Base-by-base conservation (phyloP, 169 alveolate species). In the Cryptosporidium parvum region DNA sequence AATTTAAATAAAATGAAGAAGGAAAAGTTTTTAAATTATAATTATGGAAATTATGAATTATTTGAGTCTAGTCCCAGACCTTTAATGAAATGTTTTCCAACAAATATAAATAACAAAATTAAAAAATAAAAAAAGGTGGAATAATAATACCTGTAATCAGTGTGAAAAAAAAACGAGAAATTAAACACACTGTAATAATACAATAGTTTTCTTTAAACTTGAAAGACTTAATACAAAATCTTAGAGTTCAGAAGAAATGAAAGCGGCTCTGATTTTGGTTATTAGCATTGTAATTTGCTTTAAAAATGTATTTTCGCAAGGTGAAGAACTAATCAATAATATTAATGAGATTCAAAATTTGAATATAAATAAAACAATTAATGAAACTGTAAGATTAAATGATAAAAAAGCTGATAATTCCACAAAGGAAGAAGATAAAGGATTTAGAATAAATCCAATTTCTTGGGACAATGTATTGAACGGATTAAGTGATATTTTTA, bases 381-480 rank as follows among this genome's bases (percentile, higher is more conserved):
- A 65, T 29, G 51, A 37, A 12, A 65, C 72, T 12, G 18, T 48
- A 26, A 7, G 37, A 56, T 14, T 6, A 29, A 65, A 65, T 65
- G 72, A 31, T 16, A 65, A 53, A 16, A 65, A 29, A 35, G 9
- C 6, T 14, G 72, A 65, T 33, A 65, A 65, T 29, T 33, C 72
- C 3, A 35, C 48, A 0, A 29, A 35, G 4, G 72, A 65, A 35
- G 72, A 23, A 35, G 53, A 65, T n/a, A 35, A 65, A 29, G 72
- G 72, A 37, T 23, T 33, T 3, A 23, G 56, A 42, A 73, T 53
- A 33, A 59, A 73, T 37, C 58, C 62, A n/a, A 56, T 73, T 37
- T 53, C 86, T 1, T 73, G 86, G 86, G 70, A 45, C 0, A 73
- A 73, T 53, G 86, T 73, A 10, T 31, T 73, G 31, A 73, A 73